These are phyloP conservation scores for Alternaria solani DNA, from an alignment of 2,329 filamentous ascomycete genomes.

Conservation along the genomic window DNA sequence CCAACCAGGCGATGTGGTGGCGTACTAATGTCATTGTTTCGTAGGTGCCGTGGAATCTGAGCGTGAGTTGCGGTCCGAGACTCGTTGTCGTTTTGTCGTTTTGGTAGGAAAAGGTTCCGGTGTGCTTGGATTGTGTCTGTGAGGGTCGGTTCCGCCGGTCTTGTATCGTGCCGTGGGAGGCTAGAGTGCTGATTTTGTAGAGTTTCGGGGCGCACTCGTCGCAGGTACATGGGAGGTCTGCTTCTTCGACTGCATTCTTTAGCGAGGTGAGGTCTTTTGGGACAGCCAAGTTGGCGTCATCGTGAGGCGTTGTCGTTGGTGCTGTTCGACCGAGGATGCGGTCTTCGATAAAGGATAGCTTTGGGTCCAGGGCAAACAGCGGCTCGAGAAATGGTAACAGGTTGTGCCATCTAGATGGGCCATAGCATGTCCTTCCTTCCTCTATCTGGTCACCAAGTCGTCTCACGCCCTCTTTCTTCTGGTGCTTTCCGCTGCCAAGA, in stretches of 20 bases:
- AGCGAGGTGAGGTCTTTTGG: slow-evolving; percentile 14
- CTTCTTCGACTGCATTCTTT: slow-evolving; percentile 7
- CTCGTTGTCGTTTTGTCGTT: background rate
- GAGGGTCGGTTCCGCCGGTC: background rate
- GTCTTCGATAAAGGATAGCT: slow-evolving; percentile 22
- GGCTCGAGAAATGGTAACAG: slow-evolving; percentile 25
- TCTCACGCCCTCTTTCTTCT: background rate
- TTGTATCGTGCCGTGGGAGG: slow-evolving; percentile 19
- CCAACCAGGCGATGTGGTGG: slow-evolving; percentile 24
- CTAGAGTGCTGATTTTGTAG: slow-evolving; percentile 16
- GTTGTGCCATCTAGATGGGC: slow-evolving; percentile 22
- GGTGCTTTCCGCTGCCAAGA: slow-evolving; percentile 3
- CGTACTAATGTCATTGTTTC: slow-evolving; percentile 27
- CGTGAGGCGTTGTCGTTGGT: background rate
- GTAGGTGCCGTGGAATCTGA: slow-evolving; percentile 23
- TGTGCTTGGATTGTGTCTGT: background rate
- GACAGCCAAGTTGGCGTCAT: background rate
- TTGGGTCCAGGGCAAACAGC: slow-evolving; percentile 24
- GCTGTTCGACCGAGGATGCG: slow-evolving; percentile 19
- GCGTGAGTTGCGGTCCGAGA: slow-evolving; percentile 6
- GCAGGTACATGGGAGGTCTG: slow-evolving; percentile 17
- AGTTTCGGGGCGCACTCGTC: slow-evolving; percentile 24
- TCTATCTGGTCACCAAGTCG: background rate
- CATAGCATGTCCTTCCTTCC: slow-evolving; percentile 14
- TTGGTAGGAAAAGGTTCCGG: background rate